phyloP scores from a whole-genome alignment of 495 filamentous ascomycete species.

The Geopyxis carbonaria region DNA sequence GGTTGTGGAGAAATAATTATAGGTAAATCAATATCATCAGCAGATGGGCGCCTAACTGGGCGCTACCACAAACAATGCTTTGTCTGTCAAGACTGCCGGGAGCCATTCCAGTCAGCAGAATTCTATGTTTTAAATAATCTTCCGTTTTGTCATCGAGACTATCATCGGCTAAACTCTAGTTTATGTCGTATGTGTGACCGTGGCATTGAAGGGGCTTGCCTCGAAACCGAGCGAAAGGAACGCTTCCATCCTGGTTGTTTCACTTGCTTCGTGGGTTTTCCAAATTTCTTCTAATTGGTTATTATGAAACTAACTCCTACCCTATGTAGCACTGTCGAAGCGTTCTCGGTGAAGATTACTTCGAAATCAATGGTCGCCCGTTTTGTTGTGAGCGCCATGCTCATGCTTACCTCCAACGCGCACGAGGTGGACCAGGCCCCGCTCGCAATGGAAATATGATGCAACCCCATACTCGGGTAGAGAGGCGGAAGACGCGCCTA shows the following conservation, averaged over 20 bases:
- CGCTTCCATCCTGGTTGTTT: constrained; percentile 85
- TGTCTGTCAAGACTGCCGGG: constrained; percentile 66
- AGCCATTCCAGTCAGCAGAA: constrained; percentile 69
- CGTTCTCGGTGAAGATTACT: constrained; percentile 33
- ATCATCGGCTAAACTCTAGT: constrained; percentile 78
- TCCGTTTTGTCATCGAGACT: constrained; percentile 84
- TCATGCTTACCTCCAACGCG: constrained; percentile 39
- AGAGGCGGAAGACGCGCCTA: constrained; percentile 66
- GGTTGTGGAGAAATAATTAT: constrained; percentile 62
- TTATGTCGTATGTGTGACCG: constrained; percentile 60
- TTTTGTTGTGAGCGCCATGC: constrained; percentile 90
- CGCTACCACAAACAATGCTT: constrained; percentile 91
- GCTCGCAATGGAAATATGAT: constrained; percentile 12
- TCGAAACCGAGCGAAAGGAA: constrained; percentile 60
- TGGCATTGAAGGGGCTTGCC: constrained; percentile 87
- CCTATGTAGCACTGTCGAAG: constrained; percentile 26
- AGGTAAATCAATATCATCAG: constrained; percentile 84
- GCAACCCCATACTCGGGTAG: constrained; percentile 31
- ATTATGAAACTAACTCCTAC: constrained; percentile 12
- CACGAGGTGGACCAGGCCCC: constrained; percentile 6
- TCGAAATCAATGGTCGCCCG: constrained; percentile 44
- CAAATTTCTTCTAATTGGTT: constrained; percentile 34
- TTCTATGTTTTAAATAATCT: constrained; percentile 82
- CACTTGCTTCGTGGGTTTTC: constrained; percentile 49
- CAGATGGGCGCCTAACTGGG: constrained; percentile 82